Evolutionary conservation across 805 yeast species (phyloP), one percentile per base, ranked within the genome.

Genomic region (Kazachstania kunashirensis): DNA sequence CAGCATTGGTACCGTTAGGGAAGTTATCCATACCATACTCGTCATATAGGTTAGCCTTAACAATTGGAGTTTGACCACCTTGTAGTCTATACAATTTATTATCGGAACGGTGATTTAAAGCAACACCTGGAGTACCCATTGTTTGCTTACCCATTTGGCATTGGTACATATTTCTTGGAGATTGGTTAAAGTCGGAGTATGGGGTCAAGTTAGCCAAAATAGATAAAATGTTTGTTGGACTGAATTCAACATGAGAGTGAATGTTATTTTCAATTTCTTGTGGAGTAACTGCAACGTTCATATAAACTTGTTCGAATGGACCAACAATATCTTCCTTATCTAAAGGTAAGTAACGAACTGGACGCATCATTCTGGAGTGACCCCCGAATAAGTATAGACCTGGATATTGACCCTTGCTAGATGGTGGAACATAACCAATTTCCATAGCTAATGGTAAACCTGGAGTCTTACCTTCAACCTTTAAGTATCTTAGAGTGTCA

Each of bases 111-210:
- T 86, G 95, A 31, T 68, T 74, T 37, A 89, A 68, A 0, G 94
- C 97, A 45, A 92, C 95, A 66, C 97, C 97, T 7, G 98, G 98
- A 4, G 98, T 92, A 64, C 98, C 98, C 98, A 92, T 92, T 15
- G 98, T 89, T 69, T 92, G 98, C 67, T 92, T 92, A 76, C 96
- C 97, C 98, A 92, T 92, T 72, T 92, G 98, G 67, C 98, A 92
- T 68, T 92, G 98, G 62, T 92, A 92, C 97, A 92, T 92, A 62
- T 92, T 92, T 77, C 98, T 83, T 55, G 98, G 98, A 19, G 96
- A 88, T 69, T 92, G 98, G 64, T 92, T 92, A 69, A 92, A 92
- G 62, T 92, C 98, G 2, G 97, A 88, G 61, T 85, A 92, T 48
- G 98, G 98, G 2, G 98, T 92, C 68, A 92, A 71, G 64, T 92